These are phyloP conservation scores for Boletus eberwhitei DNA, from an alignment of 768 basidiomycete species.

Conservation along the genomic window DNA sequence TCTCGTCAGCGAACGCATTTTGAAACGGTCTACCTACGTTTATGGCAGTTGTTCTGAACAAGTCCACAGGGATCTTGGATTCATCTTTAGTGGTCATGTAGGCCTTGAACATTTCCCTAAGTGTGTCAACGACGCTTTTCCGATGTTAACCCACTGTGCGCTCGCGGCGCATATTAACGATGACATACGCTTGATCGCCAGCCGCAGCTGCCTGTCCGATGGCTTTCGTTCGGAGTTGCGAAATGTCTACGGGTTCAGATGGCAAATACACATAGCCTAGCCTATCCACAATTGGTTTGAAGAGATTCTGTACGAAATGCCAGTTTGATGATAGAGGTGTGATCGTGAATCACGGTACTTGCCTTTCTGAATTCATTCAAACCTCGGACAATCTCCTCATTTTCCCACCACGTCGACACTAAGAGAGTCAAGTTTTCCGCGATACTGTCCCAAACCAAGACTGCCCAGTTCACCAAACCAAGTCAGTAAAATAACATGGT, in stretches of 20 bases:
- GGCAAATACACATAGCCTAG: constrained; percentile 75
- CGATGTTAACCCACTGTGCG: neutral
- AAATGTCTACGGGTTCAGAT: constrained; percentile 63
- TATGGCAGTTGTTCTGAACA: constrained; percentile 55
- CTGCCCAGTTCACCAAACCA: constrained; percentile 36
- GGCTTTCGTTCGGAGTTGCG: constrained; percentile 71
- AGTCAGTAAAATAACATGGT: neutral
- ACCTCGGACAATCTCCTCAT: constrained; percentile 48
- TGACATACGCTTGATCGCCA: constrained; percentile 39
- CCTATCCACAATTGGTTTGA: constrained; percentile 70
- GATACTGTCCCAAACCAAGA: constrained; percentile 79
- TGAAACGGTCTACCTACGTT: constrained; percentile 38
- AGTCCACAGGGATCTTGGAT: constrained; percentile 75
- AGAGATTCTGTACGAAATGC: constrained; percentile 45
- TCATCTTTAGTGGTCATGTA: constrained; percentile 73
- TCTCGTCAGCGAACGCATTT: neutral
- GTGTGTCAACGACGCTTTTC: constrained; percentile 67
- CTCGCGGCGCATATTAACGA: neutral
- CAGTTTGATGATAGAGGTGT: neutral
- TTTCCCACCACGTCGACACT: constrained; percentile 79
- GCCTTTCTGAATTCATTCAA: constrained; percentile 63
- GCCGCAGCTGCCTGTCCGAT: constrained; percentile 53
- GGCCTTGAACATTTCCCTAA: constrained; percentile 65
- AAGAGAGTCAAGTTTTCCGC: constrained; percentile 52
- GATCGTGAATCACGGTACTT: constrained; percentile 20